These are phyloP conservation scores for Suillus subluteus DNA, from an alignment of 768 basidiomycete species.

Conservation along the genomic window DNA sequence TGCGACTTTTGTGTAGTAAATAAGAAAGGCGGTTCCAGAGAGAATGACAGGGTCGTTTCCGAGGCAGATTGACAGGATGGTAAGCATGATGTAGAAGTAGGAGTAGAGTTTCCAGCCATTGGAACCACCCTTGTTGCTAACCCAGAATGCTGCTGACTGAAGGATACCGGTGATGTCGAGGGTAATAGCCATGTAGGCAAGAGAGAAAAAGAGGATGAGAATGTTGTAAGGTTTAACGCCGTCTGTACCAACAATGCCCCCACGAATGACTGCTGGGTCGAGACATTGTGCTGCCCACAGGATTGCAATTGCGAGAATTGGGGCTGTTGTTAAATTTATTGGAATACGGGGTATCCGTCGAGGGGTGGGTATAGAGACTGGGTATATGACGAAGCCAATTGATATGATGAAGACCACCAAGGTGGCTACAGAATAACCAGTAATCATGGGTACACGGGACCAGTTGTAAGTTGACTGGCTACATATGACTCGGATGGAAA, in stretches of 20 bases:
- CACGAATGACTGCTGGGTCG: constrained; percentile 51
- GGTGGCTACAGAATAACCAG: constrained; percentile 50
- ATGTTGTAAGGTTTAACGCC: constrained; percentile 92
- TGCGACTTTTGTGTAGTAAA: constrained; percentile 77
- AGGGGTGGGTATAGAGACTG: constrained; percentile 44
- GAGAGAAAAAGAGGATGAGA: constrained; percentile 87
- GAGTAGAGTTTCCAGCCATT: constrained; percentile 75
- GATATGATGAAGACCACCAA: constrained; percentile 57
- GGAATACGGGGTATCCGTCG: constrained; percentile 38
- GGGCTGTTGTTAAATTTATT: constrained; percentile 57
- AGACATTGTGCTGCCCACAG: constrained; percentile 62
- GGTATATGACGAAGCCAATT: constrained; percentile 54
- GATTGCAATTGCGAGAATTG: constrained; percentile 53
- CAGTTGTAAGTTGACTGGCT: too few species aligned
- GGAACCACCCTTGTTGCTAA: constrained; percentile 76
- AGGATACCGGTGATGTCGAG: constrained; percentile 89
- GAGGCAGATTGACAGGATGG: constrained; percentile 73
- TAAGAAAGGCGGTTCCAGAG: constrained; percentile 87
- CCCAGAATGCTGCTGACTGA: constrained; percentile 86
- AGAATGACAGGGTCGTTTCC: constrained; percentile 96
- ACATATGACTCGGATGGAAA: too few species aligned
- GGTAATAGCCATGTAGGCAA: constrained; percentile 93
- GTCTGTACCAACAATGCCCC: constrained; percentile 80
- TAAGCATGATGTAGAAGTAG: constrained; percentile 85
- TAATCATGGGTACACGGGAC: constrained; percentile 34